Evolutionary conservation across 306 rosid genomes (phyloP), one percentile per base, ranked within the genome.

Genomic region (Medicago ruthenica): DNA sequence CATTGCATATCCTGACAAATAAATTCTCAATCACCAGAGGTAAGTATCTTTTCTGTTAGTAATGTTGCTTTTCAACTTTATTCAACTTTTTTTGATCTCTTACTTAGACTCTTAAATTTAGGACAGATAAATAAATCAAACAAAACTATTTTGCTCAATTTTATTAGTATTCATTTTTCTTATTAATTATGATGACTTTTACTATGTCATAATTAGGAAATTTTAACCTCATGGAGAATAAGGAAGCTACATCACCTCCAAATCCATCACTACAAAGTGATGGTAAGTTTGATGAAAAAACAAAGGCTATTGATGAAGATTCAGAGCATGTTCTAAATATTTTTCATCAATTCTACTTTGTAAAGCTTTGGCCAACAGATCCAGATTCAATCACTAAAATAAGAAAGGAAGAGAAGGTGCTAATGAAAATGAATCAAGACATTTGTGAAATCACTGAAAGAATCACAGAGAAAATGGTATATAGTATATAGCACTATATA

Each of bases 331-430:
- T 13, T 55, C 41, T 76, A 51, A 72, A 21, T 37, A 51, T 4
- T 20, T 67, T 82, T 70, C 77, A 18, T 54, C 74, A 31, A 21
- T 67, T 80, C 55, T 80, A 58, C 67, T 67, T 61, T 59, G 77
- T 71, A 42, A 78, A 78, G 61, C 45, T 40, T 54, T 57, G 79
- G 74, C 83, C 76, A 80, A 57, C 22, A 58, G 53, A 73, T n/a
- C 75, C 70, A 9, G 17, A 59, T 75, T 76, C 77, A 40, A 18
- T 62, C 18, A 53, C 78, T 62, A 64, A 50, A 53, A 61, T 76
- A 2, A 75, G 53, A 55, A 61, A 15, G 42, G 41, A 70, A 62
- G 54, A 63, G 71, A 76, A 42, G 1, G 0, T 40, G 36, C 3
- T 76, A 10, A 64, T 42, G 27, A 71, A 81, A 70, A 40, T 76